These are phyloP conservation scores for Colletotrichum tropicicola DNA, from an alignment of 2,329 filamentous ascomycete species.

Conservation along the genomic window DNA sequence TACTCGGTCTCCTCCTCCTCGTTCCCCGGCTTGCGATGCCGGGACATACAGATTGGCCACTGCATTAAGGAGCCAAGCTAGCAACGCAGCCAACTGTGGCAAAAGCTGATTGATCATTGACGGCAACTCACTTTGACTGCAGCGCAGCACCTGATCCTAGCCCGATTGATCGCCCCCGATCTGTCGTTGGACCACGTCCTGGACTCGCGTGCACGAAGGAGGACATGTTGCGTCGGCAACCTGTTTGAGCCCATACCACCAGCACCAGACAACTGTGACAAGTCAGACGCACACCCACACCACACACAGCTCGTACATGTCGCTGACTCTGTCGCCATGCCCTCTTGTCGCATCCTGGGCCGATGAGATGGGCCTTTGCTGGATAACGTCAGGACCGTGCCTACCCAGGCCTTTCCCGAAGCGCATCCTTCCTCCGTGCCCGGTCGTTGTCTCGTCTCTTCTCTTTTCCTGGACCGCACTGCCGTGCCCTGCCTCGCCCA, in stretches of 20 bases:
- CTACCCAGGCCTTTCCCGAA: constrained; percentile 22
- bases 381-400: constrained; percentile 21
- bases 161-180: constrained; percentile 20
- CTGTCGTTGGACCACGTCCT: constrained; percentile 21
- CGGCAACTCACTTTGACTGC: neutral
- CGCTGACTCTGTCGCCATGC: constrained; percentile 25
- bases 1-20: neutral
- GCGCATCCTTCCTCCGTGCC: constrained; percentile 25
- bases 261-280: constrained; percentile 18
- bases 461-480: constrained; percentile 3
- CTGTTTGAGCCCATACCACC: constrained; percentile 21
- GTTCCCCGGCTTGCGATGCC: neutral
- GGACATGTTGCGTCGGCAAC: constrained; percentile 4
- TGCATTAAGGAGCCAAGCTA: neutral
- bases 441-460: constrained; percentile 25
- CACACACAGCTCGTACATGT: constrained; percentile 26
- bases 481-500: constrained; percentile 11
- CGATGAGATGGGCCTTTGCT: constrained; percentile 19
- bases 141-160: neutral
- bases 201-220: constrained; percentile 14
- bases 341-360: constrained; percentile 22
- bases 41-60: neutral
- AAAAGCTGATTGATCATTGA: constrained; percentile 23
- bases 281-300: constrained; percentile 30
- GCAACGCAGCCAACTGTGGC: constrained; percentile 25